These are phyloP conservation scores for Dendrobium catenatum DNA, from an alignment of 106 monocot species.

Conservation along the genomic window DNA sequence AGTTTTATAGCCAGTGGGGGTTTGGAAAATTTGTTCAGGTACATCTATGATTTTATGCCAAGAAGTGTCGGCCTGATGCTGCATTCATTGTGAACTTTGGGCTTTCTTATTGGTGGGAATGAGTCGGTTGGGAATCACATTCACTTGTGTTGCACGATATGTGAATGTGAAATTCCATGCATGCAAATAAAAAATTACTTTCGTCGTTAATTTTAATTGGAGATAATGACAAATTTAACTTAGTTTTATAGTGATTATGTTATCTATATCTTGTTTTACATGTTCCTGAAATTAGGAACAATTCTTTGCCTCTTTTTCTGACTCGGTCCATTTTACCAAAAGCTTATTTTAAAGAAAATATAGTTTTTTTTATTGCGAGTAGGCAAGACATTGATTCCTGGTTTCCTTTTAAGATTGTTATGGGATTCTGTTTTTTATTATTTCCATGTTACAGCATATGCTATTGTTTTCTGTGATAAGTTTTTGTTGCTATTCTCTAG, in stretches of 20 bases:
- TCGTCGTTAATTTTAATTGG: background rate
- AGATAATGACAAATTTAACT: background rate
- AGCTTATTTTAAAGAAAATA: background rate
- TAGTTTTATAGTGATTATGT: background rate
- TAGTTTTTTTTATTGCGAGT: background rate
- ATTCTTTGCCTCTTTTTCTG: background rate
- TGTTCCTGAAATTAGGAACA: background rate
- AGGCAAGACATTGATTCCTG: background rate
- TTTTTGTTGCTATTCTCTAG: background rate
- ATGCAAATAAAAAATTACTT: too few species aligned
- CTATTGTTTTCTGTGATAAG: background rate
- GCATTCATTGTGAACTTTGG: too few species aligned
- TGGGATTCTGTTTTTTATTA: background rate
- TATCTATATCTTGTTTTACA: background rate
- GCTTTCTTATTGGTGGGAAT: too few species aligned
- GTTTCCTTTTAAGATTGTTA: background rate
- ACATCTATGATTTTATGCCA: too few species aligned
- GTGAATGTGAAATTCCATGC: too few species aligned
- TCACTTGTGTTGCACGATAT: too few species aligned
- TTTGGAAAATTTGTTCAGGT: too few species aligned
- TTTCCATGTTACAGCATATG: background rate
- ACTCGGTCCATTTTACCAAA: background rate
- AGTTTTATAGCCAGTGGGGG: too few species aligned
- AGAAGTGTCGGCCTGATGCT: too few species aligned
- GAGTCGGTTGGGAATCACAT: too few species aligned